Evolutionary conservation across 2,329 filamentous ascomycete species (phyloP).

Genomic region (Trichoderma koningiopsis): DNA sequence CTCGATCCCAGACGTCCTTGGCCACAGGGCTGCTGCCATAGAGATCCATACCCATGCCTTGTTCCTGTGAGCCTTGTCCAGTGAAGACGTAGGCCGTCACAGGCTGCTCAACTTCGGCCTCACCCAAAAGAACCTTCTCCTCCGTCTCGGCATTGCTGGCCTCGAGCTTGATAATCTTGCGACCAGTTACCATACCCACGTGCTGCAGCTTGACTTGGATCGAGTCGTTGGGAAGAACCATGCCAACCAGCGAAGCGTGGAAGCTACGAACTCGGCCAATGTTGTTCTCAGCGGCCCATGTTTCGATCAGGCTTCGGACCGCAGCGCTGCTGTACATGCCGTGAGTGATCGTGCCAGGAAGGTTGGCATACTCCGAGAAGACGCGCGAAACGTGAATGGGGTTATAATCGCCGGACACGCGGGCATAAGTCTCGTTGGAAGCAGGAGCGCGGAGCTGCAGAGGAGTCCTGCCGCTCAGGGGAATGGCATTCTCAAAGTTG

Average conservation of each 20-base stretch:
- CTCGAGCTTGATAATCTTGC: slow-evolving; percentile 99
- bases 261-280: slow-evolving; percentile 96
- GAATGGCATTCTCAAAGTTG: slow-evolving; percentile 96
- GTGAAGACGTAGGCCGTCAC: slow-evolving; percentile 98
- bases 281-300: slow-evolving; percentile 98
- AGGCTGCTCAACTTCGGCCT: slow-evolving; percentile 97
- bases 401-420: slow-evolving; percentile 97
- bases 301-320: slow-evolving; percentile 94
- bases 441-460: slow-evolving; percentile 87
- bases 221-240: slow-evolving; percentile 96
- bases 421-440: slow-evolving; percentile 96
- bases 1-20: slow-evolving; percentile 96
- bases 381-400: slow-evolving; percentile 97
- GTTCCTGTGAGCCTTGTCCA: slow-evolving; percentile 96
- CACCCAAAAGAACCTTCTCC: slow-evolving; percentile 91
- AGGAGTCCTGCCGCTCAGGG: slow-evolving; percentile 87
- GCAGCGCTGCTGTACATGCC: slow-evolving; percentile 99
- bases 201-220: slow-evolving; percentile 95
- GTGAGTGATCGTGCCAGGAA: slow-evolving; percentile 96
- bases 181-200: slow-evolving; percentile 94
- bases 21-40: slow-evolving; percentile 93
- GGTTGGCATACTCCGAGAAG: slow-evolving; percentile 92
- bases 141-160: slow-evolving; percentile 93
- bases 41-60: slow-evolving; percentile 99
- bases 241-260: slow-evolving; percentile 94